Percentiles rank a stretch among this genome's conserved stretches.
Evolutionary conservation across 2,329 filamentous ascomycete genomes (phyloP).

Genomic region (Grosmannia serpens): DNA sequence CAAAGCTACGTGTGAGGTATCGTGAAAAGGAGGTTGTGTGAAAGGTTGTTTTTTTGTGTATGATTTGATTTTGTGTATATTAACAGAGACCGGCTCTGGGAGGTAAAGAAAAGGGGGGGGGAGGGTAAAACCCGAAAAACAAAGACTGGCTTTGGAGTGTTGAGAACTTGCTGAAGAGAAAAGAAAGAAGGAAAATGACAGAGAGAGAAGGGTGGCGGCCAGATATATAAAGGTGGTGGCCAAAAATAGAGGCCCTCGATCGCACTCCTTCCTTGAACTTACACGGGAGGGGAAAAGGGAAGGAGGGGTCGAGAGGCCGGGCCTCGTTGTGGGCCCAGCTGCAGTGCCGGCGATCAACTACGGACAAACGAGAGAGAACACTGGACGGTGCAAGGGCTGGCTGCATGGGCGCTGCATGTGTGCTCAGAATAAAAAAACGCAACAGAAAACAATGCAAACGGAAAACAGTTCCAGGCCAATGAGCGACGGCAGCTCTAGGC

Average conservation of each 20-base stretch:
- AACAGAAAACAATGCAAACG: neutral
- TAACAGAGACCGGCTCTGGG: conserved; percentile 25
- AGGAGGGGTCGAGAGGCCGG: conserved; percentile 1
- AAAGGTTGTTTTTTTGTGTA: conserved; percentile 20
- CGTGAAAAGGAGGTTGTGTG: neutral
- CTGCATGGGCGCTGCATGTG: neutral
- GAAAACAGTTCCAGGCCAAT: neutral
- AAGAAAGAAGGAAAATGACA: conserved; percentile 12
- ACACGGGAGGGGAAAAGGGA: neutral
- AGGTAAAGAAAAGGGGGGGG: conserved; percentile 12
- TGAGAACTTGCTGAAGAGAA: conserved; percentile 55
- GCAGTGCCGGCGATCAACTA: conserved; percentile 2
- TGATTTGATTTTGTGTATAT: conserved; percentile 12
- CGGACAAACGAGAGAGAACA: neutral
- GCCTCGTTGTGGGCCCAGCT: conserved; percentile 9
- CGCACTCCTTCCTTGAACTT: neutral
- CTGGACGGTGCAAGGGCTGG: neutral
- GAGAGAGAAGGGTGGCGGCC: conserved; percentile 25
- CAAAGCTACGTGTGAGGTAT: conserved; percentile 9
- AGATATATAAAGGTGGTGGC: conserved; percentile 29
- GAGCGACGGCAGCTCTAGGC: neutral
- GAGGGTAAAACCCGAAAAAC: conserved; percentile 34
- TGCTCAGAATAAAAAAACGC: neutral
- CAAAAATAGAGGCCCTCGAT: conserved; percentile 17
- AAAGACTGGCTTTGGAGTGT: conserved; percentile 41